phyloP scores from a whole-genome alignment of 176 grass and related monocot species.

The Urochloa ruziziensis region DNA sequence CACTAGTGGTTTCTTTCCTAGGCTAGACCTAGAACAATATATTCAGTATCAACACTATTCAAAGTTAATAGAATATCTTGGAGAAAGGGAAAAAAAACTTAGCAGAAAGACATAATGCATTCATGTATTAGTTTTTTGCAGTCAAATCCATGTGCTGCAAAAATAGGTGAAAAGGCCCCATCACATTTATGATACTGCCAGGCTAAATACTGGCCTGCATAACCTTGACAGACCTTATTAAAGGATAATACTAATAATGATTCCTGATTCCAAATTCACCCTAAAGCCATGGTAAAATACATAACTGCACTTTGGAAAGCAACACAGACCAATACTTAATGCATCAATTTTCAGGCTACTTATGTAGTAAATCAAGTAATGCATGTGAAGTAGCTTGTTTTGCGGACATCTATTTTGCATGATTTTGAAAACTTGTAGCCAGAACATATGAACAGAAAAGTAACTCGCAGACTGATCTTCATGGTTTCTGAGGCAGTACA shows the following conservation, averaged over 20 bases:
- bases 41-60: background rate
- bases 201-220: background rate
- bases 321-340: background rate
- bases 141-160: background rate
- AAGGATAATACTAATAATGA: background rate
- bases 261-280: background rate
- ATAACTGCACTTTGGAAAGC: background rate
- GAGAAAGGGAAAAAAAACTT: too few relatives aligned
- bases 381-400: background rate
- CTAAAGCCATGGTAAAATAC: background rate
- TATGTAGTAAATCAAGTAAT: background rate
- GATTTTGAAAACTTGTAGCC: background rate
- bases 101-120: background rate
- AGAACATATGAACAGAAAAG: background rate
- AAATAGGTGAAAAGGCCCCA: background rate
- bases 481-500: background rate
- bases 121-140: background rate
- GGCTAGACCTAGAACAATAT: background rate
- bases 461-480: background rate
- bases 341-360: background rate
- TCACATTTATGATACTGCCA: background rate
- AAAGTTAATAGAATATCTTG: background rate
- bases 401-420: background rate
- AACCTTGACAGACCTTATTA: background rate
- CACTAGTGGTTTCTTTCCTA: background rate